Conservation (phyloP, 257 asterid genomes). For the Nicotiana tabacum region DNA sequence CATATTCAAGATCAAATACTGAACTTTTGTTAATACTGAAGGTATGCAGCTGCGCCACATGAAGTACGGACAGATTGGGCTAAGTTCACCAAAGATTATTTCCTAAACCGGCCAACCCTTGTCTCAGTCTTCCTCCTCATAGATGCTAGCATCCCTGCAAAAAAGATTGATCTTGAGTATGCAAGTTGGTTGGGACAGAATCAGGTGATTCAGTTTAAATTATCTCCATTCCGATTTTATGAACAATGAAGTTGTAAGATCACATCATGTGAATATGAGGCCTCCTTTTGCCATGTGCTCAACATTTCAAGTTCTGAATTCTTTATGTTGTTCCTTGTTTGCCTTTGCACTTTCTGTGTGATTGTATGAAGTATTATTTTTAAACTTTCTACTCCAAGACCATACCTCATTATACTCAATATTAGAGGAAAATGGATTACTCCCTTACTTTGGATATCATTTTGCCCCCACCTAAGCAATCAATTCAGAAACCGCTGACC, state of each 20-base stretch:
- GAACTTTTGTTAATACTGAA: conserved; percentile 13
- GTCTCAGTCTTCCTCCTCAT: conserved; percentile 95
- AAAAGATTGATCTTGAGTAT: conserved; percentile 80
- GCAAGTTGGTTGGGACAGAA: conserved; percentile 96
- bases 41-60: conserved; percentile 94
- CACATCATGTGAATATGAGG: neutral
- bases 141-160: conserved; percentile 93
- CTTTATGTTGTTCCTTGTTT: neutral
- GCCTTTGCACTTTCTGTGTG: neutral
- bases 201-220: conserved; percentile 42
- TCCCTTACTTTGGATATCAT: neutral
- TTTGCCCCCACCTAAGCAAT: neutral
- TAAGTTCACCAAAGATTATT: conserved; percentile 90
- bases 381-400: neutral
- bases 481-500: neutral
- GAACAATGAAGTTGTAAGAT: neutral
- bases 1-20: neutral
- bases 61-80: conserved; percentile 88
- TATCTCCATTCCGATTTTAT: neutral
- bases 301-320: neutral
- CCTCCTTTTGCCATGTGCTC: neutral
- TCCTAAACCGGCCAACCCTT: conserved; percentile 80
- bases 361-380: neutral
- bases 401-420: neutral
- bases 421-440: neutral